These are phyloP conservation scores for Aspergillus quadrilineatus DNA, from an alignment of 2,329 filamentous ascomycete genomes.

Conservation along the genomic window DNA sequence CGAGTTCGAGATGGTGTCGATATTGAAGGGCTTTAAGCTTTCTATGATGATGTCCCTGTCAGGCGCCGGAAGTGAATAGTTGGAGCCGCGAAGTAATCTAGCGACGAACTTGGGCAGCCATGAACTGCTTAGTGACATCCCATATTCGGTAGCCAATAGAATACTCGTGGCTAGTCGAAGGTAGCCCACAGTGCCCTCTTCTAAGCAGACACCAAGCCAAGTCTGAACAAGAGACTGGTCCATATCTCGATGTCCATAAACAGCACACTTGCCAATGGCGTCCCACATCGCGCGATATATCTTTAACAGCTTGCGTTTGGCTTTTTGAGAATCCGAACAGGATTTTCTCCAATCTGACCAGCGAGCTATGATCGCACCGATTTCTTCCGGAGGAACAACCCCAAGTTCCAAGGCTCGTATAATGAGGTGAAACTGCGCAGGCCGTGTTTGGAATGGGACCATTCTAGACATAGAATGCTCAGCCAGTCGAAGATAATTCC, in stretches of 20 bases:
- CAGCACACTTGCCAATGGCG: constrained; percentile 36
- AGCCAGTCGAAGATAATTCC: constrained; percentile 35
- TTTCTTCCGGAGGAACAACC: constrained; percentile 33
- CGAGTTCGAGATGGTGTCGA: constrained; percentile 26
- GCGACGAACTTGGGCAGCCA: constrained; percentile 32
- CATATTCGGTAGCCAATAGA: constrained; percentile 24
- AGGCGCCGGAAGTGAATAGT: constrained; percentile 4
- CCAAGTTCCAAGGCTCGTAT: constrained; percentile 36
- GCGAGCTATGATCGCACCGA: constrained; percentile 32
- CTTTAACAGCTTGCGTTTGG: constrained; percentile 20
- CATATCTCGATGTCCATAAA: constrained; percentile 36
- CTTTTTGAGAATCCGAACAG: constrained; percentile 11
- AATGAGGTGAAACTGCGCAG: constrained; percentile 27
- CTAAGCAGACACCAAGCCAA: constrained; percentile 34
- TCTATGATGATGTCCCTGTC: constrained; percentile 17
- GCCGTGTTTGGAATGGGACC: constrained; percentile 19
- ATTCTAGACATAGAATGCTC: constrained; percentile 25
- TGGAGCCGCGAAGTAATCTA: constrained; percentile 24
- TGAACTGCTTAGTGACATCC: constrained; percentile 5
- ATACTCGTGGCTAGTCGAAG: constrained; percentile 31
- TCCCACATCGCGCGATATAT: constrained; percentile 37
- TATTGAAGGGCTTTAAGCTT: constrained; percentile 26
- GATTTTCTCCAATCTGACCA: constrained; percentile 23
- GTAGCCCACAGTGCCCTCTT: constrained; percentile 14
- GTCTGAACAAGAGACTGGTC: constrained; percentile 27